Percentiles rank a stretch among this genome's conserved stretches.
These are phyloP conservation scores for Macrolepiota fuliginosa DNA, from an alignment of 768 basidiomycete genomes.

Conservation along the genomic window DNA sequence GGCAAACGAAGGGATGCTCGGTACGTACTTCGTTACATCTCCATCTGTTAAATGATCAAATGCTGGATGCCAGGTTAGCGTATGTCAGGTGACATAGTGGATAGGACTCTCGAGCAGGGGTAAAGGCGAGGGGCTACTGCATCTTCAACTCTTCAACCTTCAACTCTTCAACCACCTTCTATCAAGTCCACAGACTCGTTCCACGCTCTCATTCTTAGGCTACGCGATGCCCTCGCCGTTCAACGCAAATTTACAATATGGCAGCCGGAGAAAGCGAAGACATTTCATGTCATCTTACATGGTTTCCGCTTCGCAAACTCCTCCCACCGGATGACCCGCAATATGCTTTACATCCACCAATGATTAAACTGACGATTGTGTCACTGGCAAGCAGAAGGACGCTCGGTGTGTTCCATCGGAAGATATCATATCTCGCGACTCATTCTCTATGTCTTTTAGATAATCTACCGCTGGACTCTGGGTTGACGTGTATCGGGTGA, in stretches of 20 bases:
- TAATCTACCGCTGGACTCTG: constrained; percentile 76
- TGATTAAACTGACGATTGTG: constrained; percentile 96
- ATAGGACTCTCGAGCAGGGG: constrained; percentile 88
- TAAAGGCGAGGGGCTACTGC: no score
- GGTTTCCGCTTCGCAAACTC: constrained; percentile 87
- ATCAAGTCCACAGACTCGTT: constrained; percentile 58
- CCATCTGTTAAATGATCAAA: constrained; percentile 65
- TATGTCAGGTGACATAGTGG: constrained; percentile 85
- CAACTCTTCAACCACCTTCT: constrained; percentile 22
- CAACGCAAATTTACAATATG: constrained; percentile 68
- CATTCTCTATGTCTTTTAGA: constrained; percentile 43
- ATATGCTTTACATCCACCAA: constrained; percentile 74
- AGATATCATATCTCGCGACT: background rate
- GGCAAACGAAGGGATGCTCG: constrained; percentile 84
- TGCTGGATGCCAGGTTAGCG: constrained; percentile 80
- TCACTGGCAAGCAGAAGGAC: constrained; percentile 85
- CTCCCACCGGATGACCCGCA: constrained; percentile 56
- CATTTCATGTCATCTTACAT: constrained; percentile 81
- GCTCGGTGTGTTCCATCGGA: constrained; percentile 57
- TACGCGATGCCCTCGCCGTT: constrained; percentile 65
- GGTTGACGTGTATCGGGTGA: constrained; percentile 83
- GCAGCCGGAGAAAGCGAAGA: constrained; percentile 67
- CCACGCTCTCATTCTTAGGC: constrained; percentile 48
- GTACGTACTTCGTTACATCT: constrained; percentile 39
- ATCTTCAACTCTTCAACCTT: no score